These are phyloP conservation scores for Trichoderma endophyticum DNA, from an alignment of 2,329 filamentous ascomycete species.

Conservation along the genomic window DNA sequence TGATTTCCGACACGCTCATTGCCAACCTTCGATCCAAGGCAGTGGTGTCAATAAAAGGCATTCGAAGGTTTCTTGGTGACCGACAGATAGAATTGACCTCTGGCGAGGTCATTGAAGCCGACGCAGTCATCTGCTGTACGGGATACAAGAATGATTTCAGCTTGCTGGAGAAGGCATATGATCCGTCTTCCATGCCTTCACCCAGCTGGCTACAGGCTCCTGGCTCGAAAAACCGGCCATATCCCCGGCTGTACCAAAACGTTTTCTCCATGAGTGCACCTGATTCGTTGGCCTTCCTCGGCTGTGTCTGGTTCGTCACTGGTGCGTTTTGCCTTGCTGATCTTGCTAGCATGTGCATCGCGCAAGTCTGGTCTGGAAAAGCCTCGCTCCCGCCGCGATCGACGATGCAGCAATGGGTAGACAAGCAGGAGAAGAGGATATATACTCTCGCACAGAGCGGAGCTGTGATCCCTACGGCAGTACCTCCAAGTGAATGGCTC, in stretches of 20 bases:
- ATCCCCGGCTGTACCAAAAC: constrained; percentile 42
- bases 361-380: constrained; percentile 27
- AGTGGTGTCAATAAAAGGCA: constrained; percentile 33
- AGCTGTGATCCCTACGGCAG: constrained; percentile 25
- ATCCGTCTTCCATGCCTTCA: constrained; percentile 21
- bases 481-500: constrained; percentile 26
- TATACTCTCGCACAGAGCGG: constrained; percentile 23
- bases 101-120: constrained; percentile 30
- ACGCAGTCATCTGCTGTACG: constrained; percentile 37
- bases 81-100: constrained; percentile 31
- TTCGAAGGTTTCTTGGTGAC: constrained; percentile 26
- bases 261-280: constrained; percentile 42
- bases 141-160: constrained; percentile 36
- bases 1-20: constrained; percentile 30
- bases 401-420: constrained; percentile 34
- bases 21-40: constrained; percentile 37
- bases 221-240: constrained; percentile 26
- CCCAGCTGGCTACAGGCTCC: constrained; percentile 22
- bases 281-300: constrained; percentile 39
- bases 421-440: constrained; percentile 23
- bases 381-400: constrained; percentile 30
- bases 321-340: constrained; percentile 27
- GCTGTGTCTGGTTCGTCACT: constrained; percentile 26
- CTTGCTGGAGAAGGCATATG: constrained; percentile 20
- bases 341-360: constrained; percentile 33